Evolutionary conservation across 441 rosid genomes (phyloP).

Genomic region (Populus hybrid): DNA sequence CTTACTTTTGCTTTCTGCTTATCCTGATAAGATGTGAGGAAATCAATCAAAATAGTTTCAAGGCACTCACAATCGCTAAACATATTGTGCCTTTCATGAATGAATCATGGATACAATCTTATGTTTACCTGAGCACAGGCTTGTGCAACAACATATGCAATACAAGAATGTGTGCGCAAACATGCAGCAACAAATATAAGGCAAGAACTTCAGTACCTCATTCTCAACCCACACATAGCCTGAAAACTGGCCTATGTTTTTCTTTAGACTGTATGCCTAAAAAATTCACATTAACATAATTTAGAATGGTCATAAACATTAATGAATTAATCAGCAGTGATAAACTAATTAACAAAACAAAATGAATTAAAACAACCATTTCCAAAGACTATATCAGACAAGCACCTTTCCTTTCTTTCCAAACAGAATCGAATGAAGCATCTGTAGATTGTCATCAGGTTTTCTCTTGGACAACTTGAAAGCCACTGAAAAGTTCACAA

Average conservation of each 20-base stretch:
- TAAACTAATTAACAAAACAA: background rate
- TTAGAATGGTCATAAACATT: conserved; percentile 5
- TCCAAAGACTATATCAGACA: background rate
- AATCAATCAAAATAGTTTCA: conserved; percentile 9
- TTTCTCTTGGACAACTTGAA: conserved; percentile 94
- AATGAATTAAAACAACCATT: conserved; percentile 1
- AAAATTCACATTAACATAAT: conserved; percentile 10
- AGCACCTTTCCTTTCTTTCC: conserved; percentile 99
- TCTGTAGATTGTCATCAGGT: conserved; percentile 75
- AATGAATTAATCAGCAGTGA: background rate
- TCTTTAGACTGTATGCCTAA: conserved; percentile 79
- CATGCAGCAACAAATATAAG: background rate
- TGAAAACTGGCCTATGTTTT: conserved; percentile 85
- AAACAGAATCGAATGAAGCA: conserved; percentile 74
- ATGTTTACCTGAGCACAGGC: background rate
- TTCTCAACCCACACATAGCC: conserved; percentile 86
- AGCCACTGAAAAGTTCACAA: conserved; percentile 70
- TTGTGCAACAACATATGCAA: background rate
- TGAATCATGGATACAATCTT: background rate
- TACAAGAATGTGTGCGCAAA: conserved; percentile 9
- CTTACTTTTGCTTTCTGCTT: conserved; percentile 71
- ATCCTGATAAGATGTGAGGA: conserved; percentile 40
- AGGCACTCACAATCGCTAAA: conserved; percentile 4
- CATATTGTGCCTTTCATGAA: background rate
- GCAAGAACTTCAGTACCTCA: conserved; percentile 47